Evolutionary conservation across 2,329 filamentous ascomycete genomes (phyloP), one percentile per base, ranked within the genome.

Genomic region (Paraconiothyrium brasiliense): DNA sequence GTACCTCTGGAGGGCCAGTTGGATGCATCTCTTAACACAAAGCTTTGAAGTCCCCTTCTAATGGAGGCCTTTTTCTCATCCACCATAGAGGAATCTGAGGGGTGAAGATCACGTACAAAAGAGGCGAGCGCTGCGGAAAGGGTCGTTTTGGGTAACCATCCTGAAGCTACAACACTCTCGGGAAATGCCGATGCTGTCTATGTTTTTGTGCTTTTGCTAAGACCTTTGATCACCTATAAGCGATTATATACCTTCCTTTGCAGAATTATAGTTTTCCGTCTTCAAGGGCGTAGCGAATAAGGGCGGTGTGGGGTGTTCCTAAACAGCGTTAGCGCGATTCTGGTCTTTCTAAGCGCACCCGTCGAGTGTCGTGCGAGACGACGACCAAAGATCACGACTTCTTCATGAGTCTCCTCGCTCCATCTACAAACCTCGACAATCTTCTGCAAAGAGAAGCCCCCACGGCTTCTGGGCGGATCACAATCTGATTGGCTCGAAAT

Each of bases 121-220:
- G 6, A 76, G 71, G 37, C 70, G 69, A 0, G 62, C 43, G 60
- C 66, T 69, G 30, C 67, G 61, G 63, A 71, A 74, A 22, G 69
- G 71, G 20, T 68, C 61, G 34, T 55, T 54, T n/a, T 27, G 35
- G 7, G 22, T 5, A 10, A 37, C 22, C 51, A 54, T 54, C 13
- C 22, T 35, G 37, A 24, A 20, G 5, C 13, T 5, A 39, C 27
- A 39, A 14, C 11, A 5, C 14, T 39, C 27, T 30, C 27, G 4
- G 27, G 27, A 30, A 6, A 30, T 30, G 27, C 4, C 27, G 27
- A 30, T 30, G 1, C 6, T 30, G 27, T 30, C 27, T 30, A 30
- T 6, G 27, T 30, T 30, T 30, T 30, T 30, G 27, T 30, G 6
- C 4, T 6, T 30, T 30, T 30, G 27, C 27, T 30, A 30, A 4